Evolutionary conservation across 768 basidiomycete species (phyloP).

Genomic region (Lentinus brumalis): DNA sequence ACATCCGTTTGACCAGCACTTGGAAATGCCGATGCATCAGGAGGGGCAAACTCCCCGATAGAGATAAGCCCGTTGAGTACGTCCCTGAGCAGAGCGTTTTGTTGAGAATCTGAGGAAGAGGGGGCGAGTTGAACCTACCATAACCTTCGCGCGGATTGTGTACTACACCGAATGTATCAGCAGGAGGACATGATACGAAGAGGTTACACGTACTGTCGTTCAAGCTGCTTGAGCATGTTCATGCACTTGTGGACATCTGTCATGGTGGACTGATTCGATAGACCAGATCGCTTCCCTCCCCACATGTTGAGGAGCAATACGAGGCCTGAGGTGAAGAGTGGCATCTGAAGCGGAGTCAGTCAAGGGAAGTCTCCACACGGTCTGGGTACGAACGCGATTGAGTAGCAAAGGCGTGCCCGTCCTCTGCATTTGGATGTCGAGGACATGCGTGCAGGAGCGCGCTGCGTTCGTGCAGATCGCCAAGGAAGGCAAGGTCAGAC

Average conservation of each 20-base stretch:
- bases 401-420: background rate
- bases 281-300: slow-evolving; percentile 41
- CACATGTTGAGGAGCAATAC: slow-evolving; percentile 52
- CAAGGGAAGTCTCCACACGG: background rate
- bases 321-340: slow-evolving; percentile 44
- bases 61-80: background rate
- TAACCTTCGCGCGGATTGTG: background rate
- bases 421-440: slow-evolving; percentile 49
- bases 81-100: background rate
- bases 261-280: slow-evolving; percentile 40
- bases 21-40: background rate
- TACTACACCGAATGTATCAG: background rate
- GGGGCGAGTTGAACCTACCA: too few species aligned
- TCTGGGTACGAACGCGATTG: slow-evolving; percentile 5
- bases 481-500: slow-evolving; percentile 58
- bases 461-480: slow-evolving; percentile 87
- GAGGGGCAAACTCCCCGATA: background rate
- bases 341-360: slow-evolving; percentile 15
- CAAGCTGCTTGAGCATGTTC: slow-evolving; percentile 20
- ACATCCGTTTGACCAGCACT: background rate
- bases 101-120: too few species aligned
- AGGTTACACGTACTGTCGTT: slow-evolving; percentile 9
- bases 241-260: slow-evolving; percentile 47
- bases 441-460: slow-evolving; percentile 69
- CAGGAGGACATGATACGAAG: background rate